Evolutionary conservation across 2,329 filamentous ascomycete species (phyloP), one percentile per base, ranked within the genome.

Genomic region (Xylariaceae sp.): DNA sequence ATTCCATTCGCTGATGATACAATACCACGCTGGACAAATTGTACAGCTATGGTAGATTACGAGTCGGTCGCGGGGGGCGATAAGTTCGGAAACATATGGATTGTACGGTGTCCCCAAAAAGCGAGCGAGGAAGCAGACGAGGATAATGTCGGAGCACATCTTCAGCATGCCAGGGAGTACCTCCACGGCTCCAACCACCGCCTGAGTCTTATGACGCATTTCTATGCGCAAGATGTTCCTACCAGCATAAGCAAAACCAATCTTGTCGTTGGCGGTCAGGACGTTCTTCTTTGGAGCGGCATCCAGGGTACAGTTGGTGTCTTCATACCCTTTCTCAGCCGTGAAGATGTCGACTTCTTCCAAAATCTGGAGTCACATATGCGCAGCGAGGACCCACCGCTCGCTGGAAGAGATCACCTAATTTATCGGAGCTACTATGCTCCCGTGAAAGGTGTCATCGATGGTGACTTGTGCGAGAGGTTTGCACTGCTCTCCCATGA

Each of bases 291-390:
- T 46, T 99, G 94, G 94, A 89, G 88, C 60, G 95, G 95, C 16
- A 79, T 99, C 15, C 93, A 97, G 73, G 95, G 94, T 42, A 97
- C 94, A 0, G 84, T 99, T 32, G 94, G 93, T 42, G 91, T 96
- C 47, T 81, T 99, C 41, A 88, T 99, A 40, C 94, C 95, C 0
- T 97, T 99, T 69, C 79, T 92, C 40, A 88, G 87, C 58, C 88
- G 95, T 30, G 92, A 97, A 68, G 93, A 97, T 66, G 90, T 95
- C 43, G 94, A 97, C 72, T 97, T 99, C 75, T 99, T 99, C 83
- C 92, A 97, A 72, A 91, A 85, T 57, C 80, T 99, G 20, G 94
- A 99, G 75, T 86, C 89, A 68, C 90, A 96, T 67, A 81, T 99
- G 70, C 84, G 93, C 41, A 85, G 83, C 10, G 91, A 96, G 68